Base-by-base conservation (phyloP, 768 basidiomycete species). In the Crucibulum laeve region DNA sequence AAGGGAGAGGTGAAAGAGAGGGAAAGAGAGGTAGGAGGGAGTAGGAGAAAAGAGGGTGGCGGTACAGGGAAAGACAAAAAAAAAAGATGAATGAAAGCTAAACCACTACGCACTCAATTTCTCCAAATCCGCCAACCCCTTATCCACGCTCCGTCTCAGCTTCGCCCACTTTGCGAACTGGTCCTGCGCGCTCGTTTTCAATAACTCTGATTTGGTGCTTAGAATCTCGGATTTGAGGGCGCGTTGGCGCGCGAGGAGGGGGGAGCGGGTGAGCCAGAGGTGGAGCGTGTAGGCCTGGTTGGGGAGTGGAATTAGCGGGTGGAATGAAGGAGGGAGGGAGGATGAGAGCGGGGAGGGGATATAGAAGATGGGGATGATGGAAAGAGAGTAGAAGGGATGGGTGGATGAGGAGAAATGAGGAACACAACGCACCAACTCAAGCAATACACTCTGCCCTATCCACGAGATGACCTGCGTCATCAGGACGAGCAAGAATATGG, bases 151-250 rank as follows among this genome's bases (percentile, higher is more conserved):
- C 52, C 96, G 68, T 54, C 88, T 70, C 58, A 98, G 67, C 68
- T 92, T 93, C 37, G 95, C 95, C 95, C 96, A 98, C 67, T 92
- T 97, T 15, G 93, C 91, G 60, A 99, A 99, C 57, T 98, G 90
- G 58, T 97, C 94, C 60, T 98, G 96, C 14, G 92, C 88, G 54
- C 89, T 92, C 25, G 93, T 98, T 59, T 82, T 82, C 49, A 86
- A 62, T 3, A 98, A 80, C 59, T 97, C 91, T 19, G 86, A 74
- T 65, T 94, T 94, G 26, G 81, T 84, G 22, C 67, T 61, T 34
- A 97, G 71, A 23, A 97, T 79, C 43, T 93, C 84, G 5, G 76
- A 67, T 64, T 95, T 92, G 53, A 97, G 81, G 47, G 72, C 64
- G 18, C 76, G 71, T 56, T 94, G 89, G 46, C 76, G 70, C 34